These are phyloP conservation scores for Colletotrichum horii DNA, from an alignment of 2,329 filamentous ascomycete genomes.

Conservation along the genomic window DNA sequence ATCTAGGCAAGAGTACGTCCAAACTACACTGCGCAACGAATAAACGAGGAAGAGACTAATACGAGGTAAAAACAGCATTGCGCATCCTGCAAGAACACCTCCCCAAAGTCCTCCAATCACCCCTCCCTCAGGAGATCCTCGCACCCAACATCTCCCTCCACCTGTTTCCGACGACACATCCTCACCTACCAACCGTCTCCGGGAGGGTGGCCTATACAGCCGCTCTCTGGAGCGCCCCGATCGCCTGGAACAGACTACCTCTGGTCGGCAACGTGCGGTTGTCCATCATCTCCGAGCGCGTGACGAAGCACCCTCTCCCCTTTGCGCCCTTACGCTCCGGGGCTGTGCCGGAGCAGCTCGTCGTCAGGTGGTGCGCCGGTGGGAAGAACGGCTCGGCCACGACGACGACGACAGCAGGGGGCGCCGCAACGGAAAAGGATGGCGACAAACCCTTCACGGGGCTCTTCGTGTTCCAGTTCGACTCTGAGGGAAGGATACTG, in stretches of 20 bases:
- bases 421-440: conserved; percentile 43
- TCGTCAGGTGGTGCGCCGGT: conserved; percentile 85
- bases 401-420: conserved; percentile 44
- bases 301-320: conserved; percentile 66
- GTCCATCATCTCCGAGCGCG: conserved; percentile 87
- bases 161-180: conserved; percentile 79
- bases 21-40: neutral
- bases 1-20: conserved; percentile 65
- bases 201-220: conserved; percentile 87
- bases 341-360: conserved; percentile 75
- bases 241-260: conserved; percentile 93
- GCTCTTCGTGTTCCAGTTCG: conserved; percentile 95
- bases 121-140: conserved; percentile 76
- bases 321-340: conserved; percentile 55
- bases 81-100: conserved; percentile 69
- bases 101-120: conserved; percentile 70
- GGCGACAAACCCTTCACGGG: conserved; percentile 83
- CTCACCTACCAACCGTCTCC: conserved; percentile 89
- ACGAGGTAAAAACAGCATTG: conserved; percentile 51
- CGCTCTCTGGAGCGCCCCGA: conserved; percentile 92
- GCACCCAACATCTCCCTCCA: conserved; percentile 75
- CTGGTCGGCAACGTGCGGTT: conserved; percentile 89
- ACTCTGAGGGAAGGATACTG: conserved; percentile 80
- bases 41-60: neutral
- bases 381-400: conserved; percentile 39